phyloP scores from a whole-genome alignment of 176 grass and related monocot species.

The Eleusine coracana region DNA sequence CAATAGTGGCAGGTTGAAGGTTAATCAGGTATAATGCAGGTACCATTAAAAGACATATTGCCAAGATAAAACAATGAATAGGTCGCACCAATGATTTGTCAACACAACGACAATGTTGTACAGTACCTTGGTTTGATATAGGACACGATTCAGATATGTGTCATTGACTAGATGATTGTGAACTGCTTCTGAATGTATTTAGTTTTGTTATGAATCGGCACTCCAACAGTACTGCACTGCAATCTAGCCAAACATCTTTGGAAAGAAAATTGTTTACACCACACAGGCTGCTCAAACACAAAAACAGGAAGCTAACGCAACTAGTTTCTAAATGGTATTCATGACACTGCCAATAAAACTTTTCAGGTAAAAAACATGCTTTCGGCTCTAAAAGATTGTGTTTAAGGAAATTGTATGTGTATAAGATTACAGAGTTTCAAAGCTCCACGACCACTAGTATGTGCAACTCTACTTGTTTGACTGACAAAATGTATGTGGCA shows the following conservation, averaged over 20 bases:
- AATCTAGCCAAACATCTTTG: background rate
- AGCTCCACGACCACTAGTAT: background rate
- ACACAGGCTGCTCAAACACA: background rate
- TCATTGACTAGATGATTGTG: background rate
- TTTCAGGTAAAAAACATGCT: background rate
- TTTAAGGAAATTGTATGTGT: background rate
- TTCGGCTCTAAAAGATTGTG: background rate
- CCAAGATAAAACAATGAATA: background rate
- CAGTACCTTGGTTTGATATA: background rate
- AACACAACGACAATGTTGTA: background rate
- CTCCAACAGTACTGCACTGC: background rate
- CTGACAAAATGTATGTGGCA: background rate
- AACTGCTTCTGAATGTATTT: background rate
- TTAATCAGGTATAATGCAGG: background rate
- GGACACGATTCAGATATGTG: background rate
- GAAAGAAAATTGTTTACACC: background rate
- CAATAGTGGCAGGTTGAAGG: background rate
- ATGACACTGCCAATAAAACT: background rate
- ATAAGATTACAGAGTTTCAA: background rate
- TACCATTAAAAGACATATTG: background rate
- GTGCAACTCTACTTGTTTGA: background rate
- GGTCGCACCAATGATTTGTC: background rate
- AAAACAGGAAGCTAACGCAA: background rate
- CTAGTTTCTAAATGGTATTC: background rate
- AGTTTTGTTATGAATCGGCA: background rate